Percentiles rank a stretch among this genome's conserved stretches.
phyloP scores from a whole-genome alignment of 768 basidiomycete species.

The Chiua virens region DNA sequence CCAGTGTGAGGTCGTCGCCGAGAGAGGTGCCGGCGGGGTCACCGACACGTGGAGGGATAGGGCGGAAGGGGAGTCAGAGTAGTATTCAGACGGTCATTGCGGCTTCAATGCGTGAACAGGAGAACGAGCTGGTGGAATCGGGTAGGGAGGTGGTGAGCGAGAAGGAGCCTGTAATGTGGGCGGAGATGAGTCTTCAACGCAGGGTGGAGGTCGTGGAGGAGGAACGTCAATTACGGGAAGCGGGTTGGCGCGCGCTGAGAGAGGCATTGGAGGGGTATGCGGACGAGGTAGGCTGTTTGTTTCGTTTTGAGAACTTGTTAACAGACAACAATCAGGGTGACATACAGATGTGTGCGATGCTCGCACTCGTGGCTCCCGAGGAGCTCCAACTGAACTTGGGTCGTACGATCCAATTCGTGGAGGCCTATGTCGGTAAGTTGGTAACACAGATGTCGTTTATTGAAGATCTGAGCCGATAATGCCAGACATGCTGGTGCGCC shows the following conservation, averaged over 20 bases:
- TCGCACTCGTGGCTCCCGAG: conserved; percentile 57
- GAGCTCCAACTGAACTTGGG: conserved; percentile 52
- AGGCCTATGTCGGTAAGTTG: conserved; percentile 69
- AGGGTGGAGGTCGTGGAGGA: conserved; percentile 39
- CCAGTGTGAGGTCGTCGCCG: conserved; percentile 10
- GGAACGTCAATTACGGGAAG: conserved; percentile 50
- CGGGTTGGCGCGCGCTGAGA: conserved; percentile 56
- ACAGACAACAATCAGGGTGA: conserved; percentile 55
- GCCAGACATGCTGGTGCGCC: conserved; percentile 61
- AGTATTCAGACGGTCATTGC: conserved; percentile 74
- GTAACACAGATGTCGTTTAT: neutral
- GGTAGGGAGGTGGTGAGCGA: conserved; percentile 29
- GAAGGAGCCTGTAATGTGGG: conserved; percentile 27
- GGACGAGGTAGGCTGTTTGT: conserved; percentile 47
- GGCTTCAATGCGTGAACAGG: conserved; percentile 43
- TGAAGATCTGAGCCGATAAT: neutral
- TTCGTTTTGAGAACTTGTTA: neutral
- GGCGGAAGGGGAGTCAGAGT: conserved; percentile 56
- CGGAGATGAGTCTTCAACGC: conserved; percentile 23
- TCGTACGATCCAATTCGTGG: conserved; percentile 55
- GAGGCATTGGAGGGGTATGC: conserved; percentile 60
- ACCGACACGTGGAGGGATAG: conserved; percentile 27
- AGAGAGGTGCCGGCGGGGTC: conserved; percentile 5
- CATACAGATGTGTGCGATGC: conserved; percentile 76
- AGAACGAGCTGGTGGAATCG: conserved; percentile 22